Evolutionary conservation across 2,329 filamentous ascomycete genomes (phyloP), one percentile per base, ranked within the genome.

Genomic region (Aspergillus hortae): DNA sequence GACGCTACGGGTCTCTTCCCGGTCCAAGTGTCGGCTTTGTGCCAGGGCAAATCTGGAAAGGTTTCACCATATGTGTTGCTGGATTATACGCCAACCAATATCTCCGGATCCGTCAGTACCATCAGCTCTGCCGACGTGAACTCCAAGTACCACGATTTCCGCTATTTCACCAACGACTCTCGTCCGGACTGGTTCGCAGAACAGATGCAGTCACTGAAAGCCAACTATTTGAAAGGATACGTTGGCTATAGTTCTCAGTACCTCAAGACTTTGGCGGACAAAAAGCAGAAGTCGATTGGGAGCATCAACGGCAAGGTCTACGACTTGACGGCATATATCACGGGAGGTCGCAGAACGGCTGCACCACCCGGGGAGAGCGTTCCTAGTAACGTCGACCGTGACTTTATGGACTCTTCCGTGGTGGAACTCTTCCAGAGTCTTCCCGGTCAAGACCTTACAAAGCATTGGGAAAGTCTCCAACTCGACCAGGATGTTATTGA

Each of bases 1-100:
- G 95, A 99, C 65, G 86, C 92, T n/a, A 95, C 89, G 19, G 78
- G 82, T 36, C 80, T 99, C 10, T 99, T 99, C 75, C 94, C 95
- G 0, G 80, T 99, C 1, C 94, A 99, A 69, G 92, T 99, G 14
- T 95, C 88, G 4, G 91, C 92, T 41, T 80, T 99, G 35, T 99
- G 94, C 71, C 82, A 88, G 54, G 94, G 92, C 53, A 83, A 81
- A 30, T 79, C 85, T 58, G 89, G 87, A 19, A 67, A 64, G 1
- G 75, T 88, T 44, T 80, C 90, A 64, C 81, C 82, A 3, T 80
- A 84, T 40, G 89, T 99, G n/a, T 87, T 88, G 44, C 80, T 99
- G 25, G 88, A 92, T 70, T 97, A 92, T 74, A 85, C 85, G 58
- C 83, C 80, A 35, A 84, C 83, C 56, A 99, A 99, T 70, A 79